phyloP scores from a whole-genome alignment of 169 alveolate species.

The Eimeria praecox region DNA sequence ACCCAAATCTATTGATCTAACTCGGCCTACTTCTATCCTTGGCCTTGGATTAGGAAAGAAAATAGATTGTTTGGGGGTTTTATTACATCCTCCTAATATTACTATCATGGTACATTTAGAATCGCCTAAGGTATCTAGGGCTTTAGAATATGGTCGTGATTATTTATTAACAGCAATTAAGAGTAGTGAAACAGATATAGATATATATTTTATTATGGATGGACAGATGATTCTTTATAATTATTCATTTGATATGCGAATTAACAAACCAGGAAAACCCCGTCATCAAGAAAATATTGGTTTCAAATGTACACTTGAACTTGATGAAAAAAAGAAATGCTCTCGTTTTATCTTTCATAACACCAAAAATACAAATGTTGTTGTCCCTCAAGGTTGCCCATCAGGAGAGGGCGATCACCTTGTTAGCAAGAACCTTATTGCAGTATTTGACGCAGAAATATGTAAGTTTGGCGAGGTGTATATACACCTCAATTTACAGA shows the following conservation, averaged over 20 bases:
- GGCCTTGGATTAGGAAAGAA: constrained; percentile 85
- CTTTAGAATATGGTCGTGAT: constrained; percentile 84
- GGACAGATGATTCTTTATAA: constrained; percentile 85
- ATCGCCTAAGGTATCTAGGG: constrained; percentile 85
- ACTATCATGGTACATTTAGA: constrained; percentile 84
- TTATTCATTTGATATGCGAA: constrained; percentile 86
- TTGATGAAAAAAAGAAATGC: constrained; percentile 55
- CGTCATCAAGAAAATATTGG: constrained; percentile 77
- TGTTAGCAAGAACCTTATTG: constrained; percentile 67
- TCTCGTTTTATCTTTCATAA: constrained; percentile 1
- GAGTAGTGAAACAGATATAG: constrained; percentile 87
- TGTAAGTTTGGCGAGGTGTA: constrained; percentile 35
- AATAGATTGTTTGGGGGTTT: constrained; percentile 84
- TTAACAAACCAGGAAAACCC: constrained; percentile 84
- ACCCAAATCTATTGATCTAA: constrained; percentile 86
- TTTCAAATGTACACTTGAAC: constrained; percentile 76
- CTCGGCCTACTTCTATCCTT: constrained; percentile 83
- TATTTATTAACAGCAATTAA: constrained; percentile 86
- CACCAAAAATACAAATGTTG: constrained; percentile 17
- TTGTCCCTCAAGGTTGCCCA: constrained; percentile 77
- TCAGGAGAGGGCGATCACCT: constrained; percentile 63
- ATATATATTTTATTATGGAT: constrained; percentile 84
- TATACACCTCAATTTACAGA: background rate
- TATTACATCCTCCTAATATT: constrained; percentile 86
- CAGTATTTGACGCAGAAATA: constrained; percentile 77